Evolutionary conservation across 352 stramenopile genomes (phyloP).

Genomic region (Phytophthora chlamydospora): DNA sequence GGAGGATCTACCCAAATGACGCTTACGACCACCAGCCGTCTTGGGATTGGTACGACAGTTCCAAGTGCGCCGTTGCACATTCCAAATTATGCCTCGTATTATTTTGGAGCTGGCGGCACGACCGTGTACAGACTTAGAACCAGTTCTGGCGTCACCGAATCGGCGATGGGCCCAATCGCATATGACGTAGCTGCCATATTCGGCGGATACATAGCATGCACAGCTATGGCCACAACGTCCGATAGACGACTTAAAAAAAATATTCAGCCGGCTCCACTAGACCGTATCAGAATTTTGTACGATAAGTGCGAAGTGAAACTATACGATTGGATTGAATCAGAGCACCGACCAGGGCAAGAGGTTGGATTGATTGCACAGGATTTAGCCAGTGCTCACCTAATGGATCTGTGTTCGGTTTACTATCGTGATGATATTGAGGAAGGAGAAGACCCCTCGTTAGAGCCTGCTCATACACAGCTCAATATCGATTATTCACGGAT

Average conservation of each 20-base stretch:
- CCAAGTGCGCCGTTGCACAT: slow-evolving; percentile 1
- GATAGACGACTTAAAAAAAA: no score
- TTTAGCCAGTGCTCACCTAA: neutral
- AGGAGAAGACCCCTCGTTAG: no score
- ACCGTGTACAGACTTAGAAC: slow-evolving; percentile 10
- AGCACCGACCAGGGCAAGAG: neutral
- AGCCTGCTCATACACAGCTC: no score
- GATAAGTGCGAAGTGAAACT: neutral
- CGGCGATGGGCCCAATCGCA: no score
- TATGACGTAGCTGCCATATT: no score
- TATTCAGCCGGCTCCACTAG: neutral
- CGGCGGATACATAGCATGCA: no score
- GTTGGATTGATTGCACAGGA: neutral
- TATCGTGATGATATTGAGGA: no score
- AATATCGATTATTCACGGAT: no score
- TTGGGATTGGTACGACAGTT: slow-evolving; percentile 1
- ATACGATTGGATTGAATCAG: slow-evolving; percentile 7
- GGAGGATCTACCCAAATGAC: neutral
- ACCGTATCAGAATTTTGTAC: neutral
- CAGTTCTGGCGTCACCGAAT: no score
- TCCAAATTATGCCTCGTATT: neutral
- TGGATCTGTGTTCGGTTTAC: neutral
- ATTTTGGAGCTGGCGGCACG: neutral
- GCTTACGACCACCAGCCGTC: neutral
- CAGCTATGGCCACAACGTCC: no score